phyloP scores from a whole-genome alignment of 306 rosid species.

The Quercus dentata region DNA sequence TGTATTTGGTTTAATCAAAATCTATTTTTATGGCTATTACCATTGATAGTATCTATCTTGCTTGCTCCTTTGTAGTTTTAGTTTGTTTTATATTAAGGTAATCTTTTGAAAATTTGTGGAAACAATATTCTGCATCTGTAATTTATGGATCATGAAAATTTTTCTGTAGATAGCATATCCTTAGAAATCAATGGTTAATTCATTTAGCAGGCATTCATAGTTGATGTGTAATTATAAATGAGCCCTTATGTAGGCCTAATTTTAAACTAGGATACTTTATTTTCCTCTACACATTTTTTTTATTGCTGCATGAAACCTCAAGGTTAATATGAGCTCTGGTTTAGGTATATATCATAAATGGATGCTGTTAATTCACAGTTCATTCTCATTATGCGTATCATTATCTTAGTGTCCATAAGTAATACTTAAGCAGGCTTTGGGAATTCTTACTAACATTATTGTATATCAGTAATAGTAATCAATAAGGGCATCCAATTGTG shows the following conservation, averaged over 20 bases:
- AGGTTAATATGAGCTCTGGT: background rate
- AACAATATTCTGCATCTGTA: background rate
- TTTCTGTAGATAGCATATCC: background rate
- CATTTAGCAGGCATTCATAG: too few relatives aligned
- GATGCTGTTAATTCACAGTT: background rate
- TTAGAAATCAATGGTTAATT: background rate
- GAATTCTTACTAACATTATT: too few relatives aligned
- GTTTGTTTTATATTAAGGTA: too few relatives aligned
- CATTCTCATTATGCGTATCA: background rate
- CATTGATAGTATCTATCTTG: too few relatives aligned
- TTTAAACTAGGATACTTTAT: background rate
- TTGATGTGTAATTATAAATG: background rate
- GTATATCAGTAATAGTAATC: too few relatives aligned
- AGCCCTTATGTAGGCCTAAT: background rate
- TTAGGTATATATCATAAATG: background rate
- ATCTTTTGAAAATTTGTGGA: too few relatives aligned
- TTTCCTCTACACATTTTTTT: background rate
- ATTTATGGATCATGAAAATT: background rate
- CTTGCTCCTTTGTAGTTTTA: too few relatives aligned
- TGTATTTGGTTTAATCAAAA: background rate
- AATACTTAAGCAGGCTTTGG: background rate
- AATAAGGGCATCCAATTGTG: background rate
- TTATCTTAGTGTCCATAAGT: background rate
- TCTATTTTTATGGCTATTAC: background rate
- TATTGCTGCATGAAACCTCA: background rate